Evolutionary conservation across 108 stramenopile species (phyloP), one percentile per base, ranked within the genome.

Genomic region (Fragilariopsis cylindrus): DNA sequence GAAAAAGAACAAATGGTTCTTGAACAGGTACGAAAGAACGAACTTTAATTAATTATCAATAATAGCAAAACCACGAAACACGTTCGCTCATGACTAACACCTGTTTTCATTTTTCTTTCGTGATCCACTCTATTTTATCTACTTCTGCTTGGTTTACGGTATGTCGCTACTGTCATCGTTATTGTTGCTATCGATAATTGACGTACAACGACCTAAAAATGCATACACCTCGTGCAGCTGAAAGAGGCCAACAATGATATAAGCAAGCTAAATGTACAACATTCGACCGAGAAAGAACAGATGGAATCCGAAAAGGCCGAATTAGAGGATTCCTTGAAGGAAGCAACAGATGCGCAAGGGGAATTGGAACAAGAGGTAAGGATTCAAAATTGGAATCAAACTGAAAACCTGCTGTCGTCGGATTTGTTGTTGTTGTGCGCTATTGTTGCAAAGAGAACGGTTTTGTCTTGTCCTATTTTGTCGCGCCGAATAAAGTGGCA

Each of bases 331-430:
- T 30, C 19, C 11, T 63, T 63, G 43, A 63, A 8, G 43, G 42
- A 63, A 63, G 9, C 40, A 2, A 41, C 2, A 1, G 40, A 63
- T 16, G 39, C 12, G n/a, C 6, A 44, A 12, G 16, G 15, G n/a
- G 62, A 63, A 63, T 45, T n/a, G 16, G 43, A 12, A 41, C 43
- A 63, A 63, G 7, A 63, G 62, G 62, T 63, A 43, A 11, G 62
- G 9, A 52, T 13, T 30, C 30, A 30, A 52, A 52, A 13, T 52
- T 52, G 50, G 3, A 52, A 52, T 52, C 12, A 52, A 13, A 13
- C 13, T 52, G 50, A 52, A 52, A 52, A 52, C 50, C 50, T 13
- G 9, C 13, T 52, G 50, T 13, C 50, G 13, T 13, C 50, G 50
- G 12, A 13, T 13, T 13, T 13, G 0, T 52, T 30, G 30, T 30